Evolutionary conservation across 2,329 filamentous ascomycete genomes (phyloP).

Genomic region (Biscogniauxia mediterranea): DNA sequence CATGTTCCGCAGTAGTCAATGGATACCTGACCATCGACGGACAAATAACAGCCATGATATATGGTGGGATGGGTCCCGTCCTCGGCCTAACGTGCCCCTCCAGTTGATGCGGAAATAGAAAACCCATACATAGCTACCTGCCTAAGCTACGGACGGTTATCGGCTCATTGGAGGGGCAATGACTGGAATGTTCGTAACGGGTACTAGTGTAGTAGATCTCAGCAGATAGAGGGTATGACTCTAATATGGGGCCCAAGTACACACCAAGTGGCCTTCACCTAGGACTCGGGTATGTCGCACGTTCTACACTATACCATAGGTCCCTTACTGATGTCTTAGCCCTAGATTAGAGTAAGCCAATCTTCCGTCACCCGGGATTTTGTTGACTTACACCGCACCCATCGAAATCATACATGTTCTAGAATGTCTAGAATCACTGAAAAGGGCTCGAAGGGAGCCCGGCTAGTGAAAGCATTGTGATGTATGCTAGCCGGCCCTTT

Average conservation of each 20-base stretch:
- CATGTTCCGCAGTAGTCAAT: slow-evolving; percentile 23
- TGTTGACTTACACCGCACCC: background rate
- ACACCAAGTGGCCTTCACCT: background rate
- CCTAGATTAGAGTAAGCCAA: background rate
- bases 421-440: background rate
- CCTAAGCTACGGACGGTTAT: background rate
- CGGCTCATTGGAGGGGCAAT: background rate
- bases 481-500: background rate
- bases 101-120: slow-evolving; percentile 1
- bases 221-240: background rate
- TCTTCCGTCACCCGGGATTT: background rate
- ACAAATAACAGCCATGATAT: background rate
- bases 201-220: background rate
- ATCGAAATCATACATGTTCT: background rate
- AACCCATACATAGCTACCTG: background rate
- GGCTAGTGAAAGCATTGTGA: background rate
- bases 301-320: background rate
- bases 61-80: background rate
- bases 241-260: background rate
- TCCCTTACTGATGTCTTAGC: background rate
- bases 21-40: slow-evolving; percentile 7
- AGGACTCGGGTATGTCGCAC: background rate
- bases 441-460: background rate
- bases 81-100: slow-evolving; percentile 1
- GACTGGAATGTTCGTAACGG: background rate